Base-by-base conservation (phyloP, 2,329 filamentous ascomycete genomes). In the Thermothelomyces thermophilus region DNA sequence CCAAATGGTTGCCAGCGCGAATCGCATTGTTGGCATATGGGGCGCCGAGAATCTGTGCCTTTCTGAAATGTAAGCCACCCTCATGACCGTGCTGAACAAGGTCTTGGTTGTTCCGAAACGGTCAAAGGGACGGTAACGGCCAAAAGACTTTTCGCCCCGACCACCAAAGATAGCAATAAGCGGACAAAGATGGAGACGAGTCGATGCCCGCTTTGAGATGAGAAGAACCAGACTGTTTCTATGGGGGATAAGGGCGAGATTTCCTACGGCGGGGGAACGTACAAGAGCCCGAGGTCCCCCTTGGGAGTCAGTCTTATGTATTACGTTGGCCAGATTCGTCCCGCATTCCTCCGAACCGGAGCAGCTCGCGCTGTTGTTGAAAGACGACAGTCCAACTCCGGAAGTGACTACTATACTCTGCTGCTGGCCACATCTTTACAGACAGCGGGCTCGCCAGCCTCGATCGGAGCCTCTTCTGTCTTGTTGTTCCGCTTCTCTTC, bases 81-180 rank as follows among this genome's bases (percentile, higher is more conserved):
- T 24, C 42, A 8, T 31, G 9, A 37, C 8, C 37, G 20, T 36
- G n/a, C 19, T 8, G 19, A 39, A 55, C 48, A 55, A 55, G 55
- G 50, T 53, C 53, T 53, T 53, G 24, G 50, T 47, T 48, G 46
- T 46, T 50, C 49, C 39, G 28, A 49, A 43, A 3, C 19, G 46
- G 22, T 41, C 49, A 52, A 54, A 50, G 46, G 22, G n/a, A 37
- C n/a, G 28, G 14, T 28, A 26, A n/a, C n/a, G 17, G 37, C 20
- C 34, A 37, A 43, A 42, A 42, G 37, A 16, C 46, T 44, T 47
- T 20, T 41, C 30, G 17, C n/a, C 13, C 16, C 24, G 13, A n/a
- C n/a, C n/a, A n/a, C 54, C 50, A 56, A 59, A 58, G 51, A 57
- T 56, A 57, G 55, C 31, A 53, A 17, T 41, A 7, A 22, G 14